These are phyloP conservation scores for Epichloe gansuensis DNA, from an alignment of 2,329 filamentous ascomycete genomes.

Conservation along the genomic window DNA sequence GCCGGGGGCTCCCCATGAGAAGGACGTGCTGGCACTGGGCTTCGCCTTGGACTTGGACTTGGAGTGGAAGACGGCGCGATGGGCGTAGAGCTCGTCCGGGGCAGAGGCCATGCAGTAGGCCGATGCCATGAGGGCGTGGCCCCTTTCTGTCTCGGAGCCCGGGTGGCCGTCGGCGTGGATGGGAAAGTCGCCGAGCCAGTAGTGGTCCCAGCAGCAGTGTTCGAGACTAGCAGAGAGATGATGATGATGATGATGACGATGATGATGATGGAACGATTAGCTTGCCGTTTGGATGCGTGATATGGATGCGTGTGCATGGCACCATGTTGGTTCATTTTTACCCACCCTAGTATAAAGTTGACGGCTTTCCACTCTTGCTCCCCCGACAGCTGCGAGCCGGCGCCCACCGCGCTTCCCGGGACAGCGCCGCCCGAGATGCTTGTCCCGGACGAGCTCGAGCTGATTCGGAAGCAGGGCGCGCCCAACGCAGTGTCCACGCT, in stretches of 20 bases:
- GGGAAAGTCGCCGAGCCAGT: constrained; percentile 27
- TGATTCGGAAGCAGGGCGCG: constrained; percentile 31
- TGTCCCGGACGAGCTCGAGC: constrained; percentile 12
- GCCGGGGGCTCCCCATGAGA: constrained; percentile 26
- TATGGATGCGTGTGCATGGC: no score
- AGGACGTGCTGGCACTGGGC: not conserved
- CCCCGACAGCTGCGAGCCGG: constrained; percentile 16
- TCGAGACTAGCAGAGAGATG: constrained; percentile 27
- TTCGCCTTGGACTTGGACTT: not conserved
- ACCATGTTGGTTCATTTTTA: no score
- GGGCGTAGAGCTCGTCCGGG: constrained; percentile 20
- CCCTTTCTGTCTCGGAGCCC: constrained; percentile 17
- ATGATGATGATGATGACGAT: no score
- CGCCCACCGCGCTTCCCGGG: no score
- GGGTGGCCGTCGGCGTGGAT: constrained; percentile 16
- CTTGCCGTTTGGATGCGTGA: no score
- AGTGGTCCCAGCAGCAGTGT: constrained; percentile 40
- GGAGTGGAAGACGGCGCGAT: constrained; percentile 7
- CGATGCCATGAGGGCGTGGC: constrained; percentile 33
- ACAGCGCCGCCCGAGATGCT: constrained; percentile 8
- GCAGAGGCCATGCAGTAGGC: constrained; percentile 29
- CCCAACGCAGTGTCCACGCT: constrained; percentile 27
- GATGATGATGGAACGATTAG: no score
- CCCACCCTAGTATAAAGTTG: constrained; percentile 38
- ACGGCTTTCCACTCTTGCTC: constrained; percentile 33